Conservation (phyloP, 202 grass and related monocot genomes). For the Eragrostis tef region DNA sequence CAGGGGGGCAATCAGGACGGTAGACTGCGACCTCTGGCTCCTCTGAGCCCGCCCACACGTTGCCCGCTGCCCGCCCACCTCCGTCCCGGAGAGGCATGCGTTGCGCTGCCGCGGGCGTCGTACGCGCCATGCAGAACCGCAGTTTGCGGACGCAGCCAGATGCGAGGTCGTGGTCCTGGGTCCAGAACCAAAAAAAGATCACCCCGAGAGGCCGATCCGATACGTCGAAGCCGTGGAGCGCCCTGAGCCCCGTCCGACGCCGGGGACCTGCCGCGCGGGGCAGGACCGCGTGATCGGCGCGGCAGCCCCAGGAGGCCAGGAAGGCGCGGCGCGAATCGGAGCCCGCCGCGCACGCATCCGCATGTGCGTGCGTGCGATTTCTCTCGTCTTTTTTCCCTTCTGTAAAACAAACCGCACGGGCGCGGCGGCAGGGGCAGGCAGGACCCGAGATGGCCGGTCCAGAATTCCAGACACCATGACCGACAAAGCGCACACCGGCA, state of each 20-base stretch:
- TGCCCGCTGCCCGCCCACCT: constrained; percentile 34
- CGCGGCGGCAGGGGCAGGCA: too few species aligned
- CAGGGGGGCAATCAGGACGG: constrained; percentile 17
- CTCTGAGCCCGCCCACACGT: constrained; percentile 3
- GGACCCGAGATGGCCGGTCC: background rate
- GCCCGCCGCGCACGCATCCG: too few species aligned
- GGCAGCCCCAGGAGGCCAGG: too few species aligned
- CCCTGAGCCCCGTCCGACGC: background rate
- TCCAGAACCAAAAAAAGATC: background rate
- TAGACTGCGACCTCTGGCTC: background rate
- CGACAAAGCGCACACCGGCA: background rate
- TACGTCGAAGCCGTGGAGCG: too few species aligned
- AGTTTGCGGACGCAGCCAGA: background rate
- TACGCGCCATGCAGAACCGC: background rate
- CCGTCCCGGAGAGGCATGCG: background rate
- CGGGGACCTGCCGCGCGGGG: background rate
- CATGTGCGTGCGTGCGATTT: background rate
- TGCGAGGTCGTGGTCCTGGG: background rate
- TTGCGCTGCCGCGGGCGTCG: background rate
- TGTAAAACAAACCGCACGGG: too few species aligned
- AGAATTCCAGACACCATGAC: background rate
- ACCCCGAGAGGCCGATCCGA: too few species aligned
- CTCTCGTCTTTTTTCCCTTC: background rate
- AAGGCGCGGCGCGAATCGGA: background rate
- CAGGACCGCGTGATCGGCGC: background rate